phyloP scores from a whole-genome alignment of 2,329 filamentous ascomycete genomes.

The Aspergillus japonicus region DNA sequence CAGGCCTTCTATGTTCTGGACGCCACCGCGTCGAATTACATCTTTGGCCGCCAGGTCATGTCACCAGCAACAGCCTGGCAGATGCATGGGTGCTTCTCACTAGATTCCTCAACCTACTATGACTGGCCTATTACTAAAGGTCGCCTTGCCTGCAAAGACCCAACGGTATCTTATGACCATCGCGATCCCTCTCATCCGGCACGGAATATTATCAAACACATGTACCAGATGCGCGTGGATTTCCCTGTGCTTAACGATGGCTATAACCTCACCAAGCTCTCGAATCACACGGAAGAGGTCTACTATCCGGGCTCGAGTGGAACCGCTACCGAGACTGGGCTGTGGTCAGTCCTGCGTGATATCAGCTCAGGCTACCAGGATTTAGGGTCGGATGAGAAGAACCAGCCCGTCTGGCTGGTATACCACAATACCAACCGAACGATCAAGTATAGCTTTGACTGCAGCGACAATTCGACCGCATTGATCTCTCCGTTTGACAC shows the following conservation, averaged over 20 bases:
- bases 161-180: conserved; percentile 57
- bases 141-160: conserved; percentile 55
- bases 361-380: conserved; percentile 52
- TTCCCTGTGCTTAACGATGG: conserved; percentile 62
- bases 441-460: conserved; percentile 57
- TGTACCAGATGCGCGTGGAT: conserved; percentile 57
- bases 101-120: conserved; percentile 56
- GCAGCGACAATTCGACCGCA: conserved; percentile 45
- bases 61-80: conserved; percentile 61
- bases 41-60: conserved; percentile 63
- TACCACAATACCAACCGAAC: conserved; percentile 49
- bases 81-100: conserved; percentile 60
- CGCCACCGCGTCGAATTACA: conserved; percentile 62
- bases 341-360: conserved; percentile 59
- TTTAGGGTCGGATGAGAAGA: conserved; percentile 41
- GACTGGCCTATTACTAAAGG: conserved; percentile 56
- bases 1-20: conserved; percentile 63
- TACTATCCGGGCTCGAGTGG: conserved; percentile 52
- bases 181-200: conserved; percentile 61
- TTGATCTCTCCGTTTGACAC: conserved; percentile 56
- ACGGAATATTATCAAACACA: conserved; percentile 58
- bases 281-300: conserved; percentile 53
- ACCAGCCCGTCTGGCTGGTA: conserved; percentile 46
- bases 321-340: conserved; percentile 54
- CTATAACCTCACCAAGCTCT: conserved; percentile 53